Evolutionary conservation across 805 yeast genomes (phyloP).

Genomic region (Suhomyces sp.): DNA sequence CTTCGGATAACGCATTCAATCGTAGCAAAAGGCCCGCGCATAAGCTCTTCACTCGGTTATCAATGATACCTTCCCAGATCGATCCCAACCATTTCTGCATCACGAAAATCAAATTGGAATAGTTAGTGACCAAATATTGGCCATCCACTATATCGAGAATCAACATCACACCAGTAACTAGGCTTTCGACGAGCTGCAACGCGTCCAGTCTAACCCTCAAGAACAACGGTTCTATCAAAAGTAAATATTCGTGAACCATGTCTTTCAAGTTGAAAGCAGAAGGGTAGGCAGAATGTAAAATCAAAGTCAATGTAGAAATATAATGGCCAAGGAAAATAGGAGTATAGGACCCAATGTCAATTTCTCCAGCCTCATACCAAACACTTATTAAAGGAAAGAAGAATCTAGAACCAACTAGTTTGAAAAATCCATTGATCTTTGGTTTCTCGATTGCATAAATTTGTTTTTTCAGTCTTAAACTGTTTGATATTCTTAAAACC

Average conservation of each 20-base stretch:
- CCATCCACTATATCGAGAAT: conserved; percentile 36
- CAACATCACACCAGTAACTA: conserved; percentile 37
- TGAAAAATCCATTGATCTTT: conserved; percentile 29
- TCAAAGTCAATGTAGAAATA: conserved; percentile 55
- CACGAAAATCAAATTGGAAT: conserved; percentile 18
- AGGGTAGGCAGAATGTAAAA: conserved; percentile 60
- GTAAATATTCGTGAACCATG: conserved; percentile 56
- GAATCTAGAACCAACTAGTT: conserved; percentile 42
- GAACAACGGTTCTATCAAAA: conserved; percentile 28
- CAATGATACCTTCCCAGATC: conserved; percentile 38
- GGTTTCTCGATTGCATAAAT: conserved; percentile 14
- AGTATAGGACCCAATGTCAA: conserved; percentile 53
- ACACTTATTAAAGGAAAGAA: conserved; percentile 55
- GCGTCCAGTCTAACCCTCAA: conserved; percentile 23
- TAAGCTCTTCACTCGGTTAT: conserved; percentile 35
- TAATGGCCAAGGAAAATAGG: conserved; percentile 57
- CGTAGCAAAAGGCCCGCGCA: conserved; percentile 42
- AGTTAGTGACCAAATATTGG: conserved; percentile 20
- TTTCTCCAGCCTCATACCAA: conserved; percentile 49
- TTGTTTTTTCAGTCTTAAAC: conserved; percentile 12
- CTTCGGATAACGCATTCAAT: conserved; percentile 22
- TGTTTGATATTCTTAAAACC: conserved; percentile 43
- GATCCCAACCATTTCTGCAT: conserved; percentile 28
- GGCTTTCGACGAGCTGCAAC: conserved; percentile 36
- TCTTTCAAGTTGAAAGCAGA: conserved; percentile 48